Evolutionary conservation across 2,329 filamentous ascomycete species (phyloP).

Genomic region (Cladosporium sp.): DNA sequence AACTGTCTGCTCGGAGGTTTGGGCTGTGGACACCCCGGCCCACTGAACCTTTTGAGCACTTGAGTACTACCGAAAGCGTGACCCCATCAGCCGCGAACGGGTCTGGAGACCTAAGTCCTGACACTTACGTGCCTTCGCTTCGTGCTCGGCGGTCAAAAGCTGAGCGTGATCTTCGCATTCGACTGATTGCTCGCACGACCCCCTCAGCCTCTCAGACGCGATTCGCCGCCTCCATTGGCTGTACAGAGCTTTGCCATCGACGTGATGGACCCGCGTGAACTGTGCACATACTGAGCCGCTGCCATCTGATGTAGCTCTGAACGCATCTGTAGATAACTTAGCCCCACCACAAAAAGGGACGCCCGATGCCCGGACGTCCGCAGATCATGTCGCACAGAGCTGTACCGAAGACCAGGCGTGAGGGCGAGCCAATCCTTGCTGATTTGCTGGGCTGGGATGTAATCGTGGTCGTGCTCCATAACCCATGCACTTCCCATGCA

Average conservation of each 20-base stretch:
- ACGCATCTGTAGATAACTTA: slow-evolving; percentile 8
- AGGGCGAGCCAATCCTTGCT: slow-evolving; percentile 14
- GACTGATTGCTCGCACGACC: slow-evolving; percentile 5
- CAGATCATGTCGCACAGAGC: slow-evolving; percentile 11
- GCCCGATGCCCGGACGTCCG: not conserved
- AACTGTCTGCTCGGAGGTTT: slow-evolving; percentile 18
- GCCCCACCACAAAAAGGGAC: slow-evolving; percentile 7
- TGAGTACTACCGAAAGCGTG: slow-evolving; percentile 14
- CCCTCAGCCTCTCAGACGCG: not conserved
- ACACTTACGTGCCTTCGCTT: slow-evolving; percentile 15
- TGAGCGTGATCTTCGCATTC: slow-evolving; percentile 15
- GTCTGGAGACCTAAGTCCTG: slow-evolving; percentile 6
- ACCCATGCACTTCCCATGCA: slow-evolving; percentile 10
- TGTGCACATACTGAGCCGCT: slow-evolving; percentile 1
- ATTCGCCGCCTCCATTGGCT: slow-evolving; percentile 1
- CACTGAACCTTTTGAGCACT: slow-evolving; percentile 3
- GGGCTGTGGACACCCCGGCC: slow-evolving; percentile 12
- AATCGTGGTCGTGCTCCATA: not conserved
- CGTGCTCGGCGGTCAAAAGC: slow-evolving; percentile 16
- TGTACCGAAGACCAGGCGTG: slow-evolving; percentile 11
- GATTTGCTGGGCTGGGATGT: not conserved
- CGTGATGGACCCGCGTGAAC: not conserved
- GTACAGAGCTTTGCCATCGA: not conserved
- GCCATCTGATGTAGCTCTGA: not conserved
- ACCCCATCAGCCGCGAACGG: slow-evolving; percentile 1